Evolutionary conservation across 805 yeast genomes (phyloP).

Genomic region (Yamadazyma nakazawae): DNA sequence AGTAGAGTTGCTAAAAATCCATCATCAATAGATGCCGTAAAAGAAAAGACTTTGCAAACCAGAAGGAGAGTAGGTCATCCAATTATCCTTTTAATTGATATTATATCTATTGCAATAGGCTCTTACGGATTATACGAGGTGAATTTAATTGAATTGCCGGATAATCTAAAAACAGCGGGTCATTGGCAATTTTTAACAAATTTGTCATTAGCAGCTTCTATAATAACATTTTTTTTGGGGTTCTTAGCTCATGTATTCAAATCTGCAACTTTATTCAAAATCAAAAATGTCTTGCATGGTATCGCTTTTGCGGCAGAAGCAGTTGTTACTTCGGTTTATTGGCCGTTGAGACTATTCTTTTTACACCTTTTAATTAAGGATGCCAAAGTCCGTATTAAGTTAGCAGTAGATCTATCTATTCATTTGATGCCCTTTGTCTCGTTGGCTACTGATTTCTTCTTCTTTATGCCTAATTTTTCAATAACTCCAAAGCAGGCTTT

Average conservation of each 20-base stretch:
- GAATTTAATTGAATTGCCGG: constrained; percentile 40
- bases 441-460: constrained; percentile 52
- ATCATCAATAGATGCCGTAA: neutral
- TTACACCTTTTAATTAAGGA: constrained; percentile 45
- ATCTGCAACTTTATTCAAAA: constrained; percentile 20
- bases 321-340: constrained; percentile 61
- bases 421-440: constrained; percentile 58
- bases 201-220: constrained; percentile 49
- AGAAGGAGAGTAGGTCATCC: constrained; percentile 27
- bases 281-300: constrained; percentile 48
- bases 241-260: constrained; percentile 31
- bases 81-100: constrained; percentile 21
- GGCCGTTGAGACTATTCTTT: constrained; percentile 61
- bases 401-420: constrained; percentile 51
- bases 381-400: constrained; percentile 38
- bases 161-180: constrained; percentile 52
- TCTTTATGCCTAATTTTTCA: constrained; percentile 47
- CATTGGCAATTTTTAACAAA: constrained; percentile 73
- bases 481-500: constrained; percentile 36
- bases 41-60: neutral
- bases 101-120: constrained; percentile 26
- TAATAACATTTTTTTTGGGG: constrained; percentile 41
- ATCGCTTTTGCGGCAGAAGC: constrained; percentile 56
- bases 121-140: constrained; percentile 23
- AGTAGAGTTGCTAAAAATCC: neutral